Conservation (phyloP, 148 eudicot species). For the Rhododendron mucronatum region DNA sequence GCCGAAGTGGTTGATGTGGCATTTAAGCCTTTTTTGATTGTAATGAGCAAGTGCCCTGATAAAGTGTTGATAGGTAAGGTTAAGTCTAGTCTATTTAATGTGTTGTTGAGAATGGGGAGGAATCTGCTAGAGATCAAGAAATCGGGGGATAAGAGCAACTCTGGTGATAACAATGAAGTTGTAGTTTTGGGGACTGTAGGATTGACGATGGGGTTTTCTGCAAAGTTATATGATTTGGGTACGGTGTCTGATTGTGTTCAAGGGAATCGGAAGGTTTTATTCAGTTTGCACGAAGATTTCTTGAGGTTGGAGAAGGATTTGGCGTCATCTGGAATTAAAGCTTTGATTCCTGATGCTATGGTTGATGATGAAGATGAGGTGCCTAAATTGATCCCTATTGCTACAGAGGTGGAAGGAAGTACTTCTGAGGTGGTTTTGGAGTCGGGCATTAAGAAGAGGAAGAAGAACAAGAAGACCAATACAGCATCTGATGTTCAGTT, state of each 20-base stretch:
- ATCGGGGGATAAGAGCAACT: slow-evolving; percentile 26
- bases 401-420: slow-evolving; percentile 13
- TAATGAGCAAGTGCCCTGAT: slow-evolving; percentile 46
- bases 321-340: slow-evolving; percentile 42
- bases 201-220: slow-evolving; percentile 49
- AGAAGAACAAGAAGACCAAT: slow-evolving; percentile 16
- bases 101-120: slow-evolving; percentile 53
- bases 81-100: slow-evolving; percentile 55
- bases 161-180: slow-evolving; percentile 18
- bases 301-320: slow-evolving; percentile 78
- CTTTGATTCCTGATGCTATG: slow-evolving; percentile 35
- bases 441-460: background rate
- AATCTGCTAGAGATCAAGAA: slow-evolving; percentile 40
- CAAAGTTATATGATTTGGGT: slow-evolving; percentile 57
- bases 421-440: slow-evolving; percentile 9
- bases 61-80: slow-evolving; percentile 67
- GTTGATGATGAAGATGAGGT: slow-evolving; percentile 42
- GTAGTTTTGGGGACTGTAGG: slow-evolving; percentile 49
- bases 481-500: slow-evolving; percentile 2
- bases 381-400: slow-evolving; percentile 47
- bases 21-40: slow-evolving; percentile 51
- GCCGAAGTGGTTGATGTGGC: slow-evolving; percentile 46
- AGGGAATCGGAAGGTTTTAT: slow-evolving; percentile 77
- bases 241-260: slow-evolving; percentile 62
- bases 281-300: slow-evolving; percentile 66